Base-by-base conservation (phyloP, 805 yeast species). In the Nakazawaea populi region DNA sequence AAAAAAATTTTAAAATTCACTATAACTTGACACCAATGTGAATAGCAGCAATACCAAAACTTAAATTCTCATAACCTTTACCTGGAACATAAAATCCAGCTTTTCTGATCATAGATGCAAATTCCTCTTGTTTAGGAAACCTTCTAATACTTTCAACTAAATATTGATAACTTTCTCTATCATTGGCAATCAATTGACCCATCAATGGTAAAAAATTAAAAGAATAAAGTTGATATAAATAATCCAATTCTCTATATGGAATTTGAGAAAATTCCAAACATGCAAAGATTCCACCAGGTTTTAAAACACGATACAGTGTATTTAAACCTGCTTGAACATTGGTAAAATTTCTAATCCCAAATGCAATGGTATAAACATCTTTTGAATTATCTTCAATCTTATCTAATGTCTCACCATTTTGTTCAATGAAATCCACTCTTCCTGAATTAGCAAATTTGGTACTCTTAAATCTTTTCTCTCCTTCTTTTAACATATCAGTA, bases 251-350 rank as follows among this genome's bases (percentile, higher is more conserved):
- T 31, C 86, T 83, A 66, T 89, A 88, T 46, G 86, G 85, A 52
- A 94, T 97, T 65, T 91, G 94, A 49, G 96, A 86, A 63, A 94
- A 94, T 67, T 94, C 99, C 53, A 94, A 75, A 69, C 98, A 91
- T 38, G 96, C 97, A 66, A 94, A 94, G 44, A 94, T 87, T 61
- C 99, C 99, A 61, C 99, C 99, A 10, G 98, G 98, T 68, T 86
- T 89, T 65, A 94, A 79, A 32, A 92, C 96, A 60, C 99, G 80
- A 72, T 92, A 87, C 35, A 99, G 99, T n/a, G 97, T 85, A 59
- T 87, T 77, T 60, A 94, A 76, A 31, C 98, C 99, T 5, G 89
- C 90, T 69, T 91, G 97, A 60, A 94, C 84, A 66, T 94, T 77
- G 52, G 99, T 94, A 69, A 95, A 94, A 70, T 94, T 94, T 69